A percentile compares a stretch with the other conserved stretches of the same genome.
Evolutionary conservation across 1,139 yeast species (phyloP).

Genomic region (Meyerozyma smithsonii): DNA sequence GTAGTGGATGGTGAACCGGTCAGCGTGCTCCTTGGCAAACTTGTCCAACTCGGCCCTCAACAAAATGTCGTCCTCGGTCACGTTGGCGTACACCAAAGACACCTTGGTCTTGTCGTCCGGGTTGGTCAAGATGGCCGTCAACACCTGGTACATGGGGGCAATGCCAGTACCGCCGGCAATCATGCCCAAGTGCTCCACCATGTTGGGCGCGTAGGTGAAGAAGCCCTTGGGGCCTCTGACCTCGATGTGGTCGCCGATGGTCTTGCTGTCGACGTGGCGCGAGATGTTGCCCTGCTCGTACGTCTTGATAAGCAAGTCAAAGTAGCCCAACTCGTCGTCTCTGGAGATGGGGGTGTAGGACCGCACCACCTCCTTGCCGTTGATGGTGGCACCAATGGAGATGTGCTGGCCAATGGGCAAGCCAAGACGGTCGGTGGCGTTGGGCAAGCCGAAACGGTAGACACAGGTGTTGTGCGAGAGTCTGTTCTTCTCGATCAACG

Average conservation of each 20-base stretch:
- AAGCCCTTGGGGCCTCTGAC: conserved; percentile 94
- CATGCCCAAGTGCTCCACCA: conserved; percentile 73
- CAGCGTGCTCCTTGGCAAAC: conserved; percentile 54
- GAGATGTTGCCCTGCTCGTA: conserved; percentile 91
- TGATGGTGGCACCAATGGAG: conserved; percentile 65
- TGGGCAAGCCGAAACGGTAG: conserved; percentile 82
- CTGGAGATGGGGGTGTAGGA: conserved; percentile 93
- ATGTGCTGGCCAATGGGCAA: conserved; percentile 95
- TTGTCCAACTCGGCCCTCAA: conserved; percentile 75
- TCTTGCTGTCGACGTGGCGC: conserved; percentile 62
- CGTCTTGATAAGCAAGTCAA: conserved; percentile 87
- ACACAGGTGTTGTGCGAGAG: conserved; percentile 80
- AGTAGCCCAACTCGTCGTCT: conserved; percentile 80
- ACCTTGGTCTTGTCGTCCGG: conserved; percentile 69
- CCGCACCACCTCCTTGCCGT: conserved; percentile 81
- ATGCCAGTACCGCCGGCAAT: conserved; percentile 93
- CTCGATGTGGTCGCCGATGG: conserved; percentile 64
- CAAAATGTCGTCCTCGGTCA: conserved; percentile 73
- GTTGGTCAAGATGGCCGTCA: conserved; percentile 68
- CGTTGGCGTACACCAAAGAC: conserved; percentile 71
- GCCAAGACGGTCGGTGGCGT: conserved; percentile 70
- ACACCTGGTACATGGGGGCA: conserved; percentile 72
- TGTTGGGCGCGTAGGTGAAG: conserved; percentile 79
- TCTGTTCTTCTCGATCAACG: conserved; percentile 72
- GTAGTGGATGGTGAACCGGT: conserved; percentile 69